These are phyloP conservation scores for Hymenoscyphus scutula DNA, from an alignment of 2,329 filamentous ascomycete genomes.

Conservation along the genomic window DNA sequence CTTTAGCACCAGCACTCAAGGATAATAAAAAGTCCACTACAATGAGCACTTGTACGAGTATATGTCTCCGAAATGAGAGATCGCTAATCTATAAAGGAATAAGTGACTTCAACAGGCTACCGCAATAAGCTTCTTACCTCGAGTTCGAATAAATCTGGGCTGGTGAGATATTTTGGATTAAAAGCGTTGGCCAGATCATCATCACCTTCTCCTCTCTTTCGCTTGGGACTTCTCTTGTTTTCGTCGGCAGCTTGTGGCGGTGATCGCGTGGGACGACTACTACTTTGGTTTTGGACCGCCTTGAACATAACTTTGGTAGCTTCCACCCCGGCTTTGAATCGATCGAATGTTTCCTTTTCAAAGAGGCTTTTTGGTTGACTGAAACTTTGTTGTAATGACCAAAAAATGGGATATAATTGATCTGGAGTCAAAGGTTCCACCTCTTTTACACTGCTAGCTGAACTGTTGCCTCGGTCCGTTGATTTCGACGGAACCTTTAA, in stretches of 20 bases:
- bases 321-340: conserved; percentile 62
- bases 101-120: conserved; percentile 25
- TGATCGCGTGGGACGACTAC: conserved; percentile 47
- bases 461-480: conserved; percentile 15
- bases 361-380: conserved; percentile 87
- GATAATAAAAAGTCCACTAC: conserved; percentile 94
- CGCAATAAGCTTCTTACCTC: conserved; percentile 57
- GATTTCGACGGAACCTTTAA: conserved; percentile 24
- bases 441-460: conserved; percentile 39
- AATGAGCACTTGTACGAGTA: conserved; percentile 92
- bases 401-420: conserved; percentile 85
- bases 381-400: conserved; percentile 88
- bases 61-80: conserved; percentile 87
- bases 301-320: conserved; percentile 74
- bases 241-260: conserved; percentile 51
- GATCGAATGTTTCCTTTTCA: conserved; percentile 61
- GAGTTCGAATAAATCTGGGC: conserved; percentile 89
- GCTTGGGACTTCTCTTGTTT: conserved; percentile 62
- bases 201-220: conserved; percentile 62
- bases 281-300: conserved; percentile 52
- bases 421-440: conserved; percentile 64
- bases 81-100: conserved; percentile 70
- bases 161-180: conserved; percentile 99
- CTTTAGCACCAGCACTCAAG: conserved; percentile 76
- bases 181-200: conserved; percentile 71